phyloP scores from a whole-genome alignment of 208 protist genomes.

The Crithidia thermophila region DNA sequence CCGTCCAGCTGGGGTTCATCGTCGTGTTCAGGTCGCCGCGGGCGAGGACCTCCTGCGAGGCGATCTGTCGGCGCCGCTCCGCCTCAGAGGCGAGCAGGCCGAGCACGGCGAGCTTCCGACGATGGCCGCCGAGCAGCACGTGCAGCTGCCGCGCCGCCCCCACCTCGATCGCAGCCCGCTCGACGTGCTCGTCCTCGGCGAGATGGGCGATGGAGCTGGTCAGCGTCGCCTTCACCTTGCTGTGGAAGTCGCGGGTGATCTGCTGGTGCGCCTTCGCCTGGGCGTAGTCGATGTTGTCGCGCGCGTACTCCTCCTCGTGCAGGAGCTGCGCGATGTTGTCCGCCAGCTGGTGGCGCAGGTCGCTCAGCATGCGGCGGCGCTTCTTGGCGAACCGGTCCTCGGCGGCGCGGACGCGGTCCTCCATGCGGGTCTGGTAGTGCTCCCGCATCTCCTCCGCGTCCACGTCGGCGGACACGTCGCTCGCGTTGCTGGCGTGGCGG shows the following conservation, averaged over 20 bases:
- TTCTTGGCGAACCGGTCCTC: slow-evolving; percentile 35
- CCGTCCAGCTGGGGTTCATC: slow-evolving; percentile 42
- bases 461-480: slow-evolving; percentile 21
- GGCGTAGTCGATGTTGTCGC: slow-evolving; percentile 44
- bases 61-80: slow-evolving; percentile 50
- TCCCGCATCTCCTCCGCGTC: slow-evolving; percentile 17
- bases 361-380: slow-evolving; percentile 29
- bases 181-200: slow-evolving; percentile 60
- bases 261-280: slow-evolving; percentile 52
- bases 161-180: slow-evolving; percentile 64
- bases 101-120: slow-evolving; percentile 45
- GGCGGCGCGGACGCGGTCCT: slow-evolving; percentile 36
- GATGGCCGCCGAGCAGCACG: slow-evolving; percentile 51
- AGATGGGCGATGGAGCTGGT: slow-evolving; percentile 24
- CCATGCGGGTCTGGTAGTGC: slow-evolving; percentile 20
- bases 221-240: slow-evolving; percentile 9
- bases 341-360: slow-evolving; percentile 44
- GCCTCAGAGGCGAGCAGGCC: slow-evolving; percentile 40
- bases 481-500: slow-evolving; percentile 20
- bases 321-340: slow-evolving; percentile 45
- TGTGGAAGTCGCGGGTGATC: slow-evolving; percentile 15
- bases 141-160: slow-evolving; percentile 67
- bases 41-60: slow-evolving; percentile 42
- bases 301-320: slow-evolving; percentile 52
- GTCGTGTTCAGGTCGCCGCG: slow-evolving; percentile 47